phyloP scores from a whole-genome alignment of 2,329 filamentous ascomycete species.

The Xylaria sp. region DNA sequence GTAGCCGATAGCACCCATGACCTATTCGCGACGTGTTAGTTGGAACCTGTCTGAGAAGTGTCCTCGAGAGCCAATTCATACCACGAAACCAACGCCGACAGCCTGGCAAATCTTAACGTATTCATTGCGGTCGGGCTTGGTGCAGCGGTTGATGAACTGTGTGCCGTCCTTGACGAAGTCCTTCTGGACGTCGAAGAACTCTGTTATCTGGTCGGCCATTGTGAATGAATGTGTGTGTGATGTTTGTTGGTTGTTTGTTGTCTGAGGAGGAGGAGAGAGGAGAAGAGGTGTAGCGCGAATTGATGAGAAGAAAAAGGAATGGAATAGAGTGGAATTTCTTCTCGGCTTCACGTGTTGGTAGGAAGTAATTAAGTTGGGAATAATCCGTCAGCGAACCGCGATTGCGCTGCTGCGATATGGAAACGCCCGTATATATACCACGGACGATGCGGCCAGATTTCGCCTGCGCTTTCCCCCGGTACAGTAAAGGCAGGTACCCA shows the following conservation, averaged over 20 bases:
- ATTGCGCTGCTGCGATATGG: neutral
- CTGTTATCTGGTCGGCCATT: slow-evolving; percentile 65
- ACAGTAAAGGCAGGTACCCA: neutral
- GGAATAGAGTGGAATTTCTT: no score
- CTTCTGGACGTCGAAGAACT: slow-evolving; percentile 62
- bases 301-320: no score
- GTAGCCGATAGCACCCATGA: slow-evolving; percentile 53
- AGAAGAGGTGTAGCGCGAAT: neutral
- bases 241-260: neutral
- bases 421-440: no score
- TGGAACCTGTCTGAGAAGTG: neutral
- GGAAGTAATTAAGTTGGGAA: neutral
- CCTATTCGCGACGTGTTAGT: slow-evolving; percentile 9
- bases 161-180: slow-evolving; percentile 60
- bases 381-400: neutral
- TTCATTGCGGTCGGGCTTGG: slow-evolving; percentile 45
- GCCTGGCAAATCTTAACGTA: slow-evolving; percentile 52
- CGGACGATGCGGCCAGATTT: slow-evolving; percentile 25
- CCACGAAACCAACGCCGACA: slow-evolving; percentile 63
- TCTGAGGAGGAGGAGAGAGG: neutral
- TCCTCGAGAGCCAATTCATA: slow-evolving; percentile 28
- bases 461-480: slow-evolving; percentile 7
- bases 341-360: neutral
- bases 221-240: slow-evolving; percentile 13
- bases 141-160: slow-evolving; percentile 58